phyloP scores from a whole-genome alignment of 495 filamentous ascomycete genomes.

The Hypoxylon fragiforme region DNA sequence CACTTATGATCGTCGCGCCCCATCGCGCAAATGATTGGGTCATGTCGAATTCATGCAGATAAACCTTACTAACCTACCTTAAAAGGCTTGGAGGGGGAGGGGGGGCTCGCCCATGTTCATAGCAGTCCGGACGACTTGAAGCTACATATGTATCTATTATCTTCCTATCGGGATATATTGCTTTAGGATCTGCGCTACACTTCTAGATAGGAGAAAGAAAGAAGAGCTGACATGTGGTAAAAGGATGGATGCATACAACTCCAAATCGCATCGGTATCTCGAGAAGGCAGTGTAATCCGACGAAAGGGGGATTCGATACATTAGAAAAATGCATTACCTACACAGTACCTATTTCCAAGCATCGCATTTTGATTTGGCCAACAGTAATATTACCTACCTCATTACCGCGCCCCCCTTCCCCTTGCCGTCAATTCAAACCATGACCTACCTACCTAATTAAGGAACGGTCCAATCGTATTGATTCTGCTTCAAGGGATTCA shows the following conservation, averaged over 20 bases:
- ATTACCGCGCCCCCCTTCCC: too few relatives aligned
- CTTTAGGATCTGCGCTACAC: slow-evolving; percentile 18
- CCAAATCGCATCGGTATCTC: slow-evolving; percentile 19
- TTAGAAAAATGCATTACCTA: slow-evolving; percentile 1
- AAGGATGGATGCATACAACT: too few relatives aligned
- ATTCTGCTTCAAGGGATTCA: too few relatives aligned
- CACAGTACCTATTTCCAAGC: background rate
- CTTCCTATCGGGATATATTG: slow-evolving; percentile 18
- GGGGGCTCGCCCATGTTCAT: slow-evolving; percentile 3
- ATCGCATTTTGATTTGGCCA: slow-evolving; percentile 4
- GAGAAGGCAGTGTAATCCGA: too few relatives aligned
- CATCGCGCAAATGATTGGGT: slow-evolving; percentile 21
- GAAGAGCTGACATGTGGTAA: too few relatives aligned
- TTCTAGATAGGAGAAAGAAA: background rate
- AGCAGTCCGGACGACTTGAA: too few relatives aligned
- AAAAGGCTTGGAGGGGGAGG: too few relatives aligned
- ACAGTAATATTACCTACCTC: background rate
- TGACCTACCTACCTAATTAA: too few relatives aligned
- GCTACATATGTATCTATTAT: too few relatives aligned
- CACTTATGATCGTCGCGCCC: slow-evolving; percentile 13
- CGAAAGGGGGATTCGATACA: background rate
- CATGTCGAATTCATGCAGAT: slow-evolving; percentile 10
- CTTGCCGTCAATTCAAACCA: too few relatives aligned
- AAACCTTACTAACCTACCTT: too few relatives aligned
- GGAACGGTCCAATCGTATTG: too few relatives aligned